Percentiles rank a stretch among this genome's conserved stretches.
phyloP scores from a whole-genome alignment of 805 yeast species.

The Diddensiella transvaalensis region DNA sequence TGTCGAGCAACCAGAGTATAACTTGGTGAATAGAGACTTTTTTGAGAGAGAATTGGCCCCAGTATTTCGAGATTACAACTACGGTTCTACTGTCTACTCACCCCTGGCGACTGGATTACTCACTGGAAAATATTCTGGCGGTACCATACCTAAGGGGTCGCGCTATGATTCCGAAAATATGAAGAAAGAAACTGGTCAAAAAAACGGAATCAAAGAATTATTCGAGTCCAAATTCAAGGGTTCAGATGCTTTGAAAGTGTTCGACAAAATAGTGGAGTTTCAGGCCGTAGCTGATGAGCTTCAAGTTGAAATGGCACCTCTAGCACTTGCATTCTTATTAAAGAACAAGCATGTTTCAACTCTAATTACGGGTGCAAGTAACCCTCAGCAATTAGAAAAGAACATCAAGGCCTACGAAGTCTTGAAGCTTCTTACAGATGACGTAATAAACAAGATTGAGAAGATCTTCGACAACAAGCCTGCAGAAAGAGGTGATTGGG shows the following conservation, averaged over 20 bases:
- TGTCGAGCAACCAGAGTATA: conserved; percentile 32
- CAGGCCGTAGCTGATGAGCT: conserved; percentile 28
- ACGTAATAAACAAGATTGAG: conserved; percentile 28
- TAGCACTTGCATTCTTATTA: conserved; percentile 32
- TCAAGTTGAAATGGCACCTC: conserved; percentile 28
- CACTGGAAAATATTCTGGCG: conserved; percentile 27
- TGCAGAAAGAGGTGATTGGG: not conserved
- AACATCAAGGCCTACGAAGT: conserved; percentile 32
- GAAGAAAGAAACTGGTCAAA: conserved; percentile 8
- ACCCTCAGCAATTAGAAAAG: conserved; percentile 28
- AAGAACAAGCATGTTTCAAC: conserved; percentile 32
- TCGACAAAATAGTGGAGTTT: conserved; percentile 26
- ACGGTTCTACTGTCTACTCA: conserved; percentile 31
- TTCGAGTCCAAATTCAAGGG: conserved; percentile 20
- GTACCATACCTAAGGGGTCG: conserved; percentile 13
- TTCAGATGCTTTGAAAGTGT: conserved; percentile 24
- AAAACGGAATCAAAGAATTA: conserved; percentile 11
- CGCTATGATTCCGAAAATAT: conserved; percentile 11
- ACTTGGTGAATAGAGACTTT: conserved; percentile 26
- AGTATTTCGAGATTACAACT: conserved; percentile 27
- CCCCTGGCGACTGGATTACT: conserved; percentile 31
- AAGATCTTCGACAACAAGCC: conserved; percentile 31
- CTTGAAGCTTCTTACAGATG: conserved; percentile 27
- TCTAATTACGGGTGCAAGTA: conserved; percentile 32
- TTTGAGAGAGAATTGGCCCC: conserved; percentile 30